phyloP scores from a whole-genome alignment of 148 eudicot genomes.

The Rhododendron henanense region DNA sequence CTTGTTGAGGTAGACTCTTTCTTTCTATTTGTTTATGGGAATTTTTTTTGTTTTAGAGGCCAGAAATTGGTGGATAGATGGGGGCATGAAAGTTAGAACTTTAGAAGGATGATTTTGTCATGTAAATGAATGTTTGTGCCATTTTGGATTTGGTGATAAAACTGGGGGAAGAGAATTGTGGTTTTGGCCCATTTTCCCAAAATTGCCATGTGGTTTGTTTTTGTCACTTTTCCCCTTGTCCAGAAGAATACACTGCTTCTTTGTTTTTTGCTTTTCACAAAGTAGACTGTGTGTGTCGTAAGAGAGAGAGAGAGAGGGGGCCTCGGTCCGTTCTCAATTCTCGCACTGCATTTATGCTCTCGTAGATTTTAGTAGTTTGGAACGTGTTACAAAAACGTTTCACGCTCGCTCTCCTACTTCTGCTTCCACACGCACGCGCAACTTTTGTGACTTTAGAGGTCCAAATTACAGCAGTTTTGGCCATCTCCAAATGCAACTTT shows the following conservation, averaged over 20 bases:
- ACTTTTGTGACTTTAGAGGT: not conserved
- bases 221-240: slow-evolving; percentile 25
- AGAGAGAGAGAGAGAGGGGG: not conserved
- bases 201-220: slow-evolving; percentile 43
- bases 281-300: not conserved
- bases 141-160: slow-evolving; percentile 13
- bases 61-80: not conserved
- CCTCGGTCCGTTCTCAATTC: too few relatives aligned
- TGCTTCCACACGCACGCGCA: not conserved
- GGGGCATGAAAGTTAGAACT: not conserved
- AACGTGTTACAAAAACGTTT: too few relatives aligned
- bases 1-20: slow-evolving; percentile 37
- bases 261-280: slow-evolving; percentile 13
- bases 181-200: slow-evolving; percentile 25
- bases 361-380: too few relatives aligned
- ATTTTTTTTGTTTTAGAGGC: slow-evolving; percentile 13
- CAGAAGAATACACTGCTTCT: slow-evolving; percentile 6
- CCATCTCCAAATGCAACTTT: not conserved
- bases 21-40: slow-evolving; percentile 9
- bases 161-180: not conserved
- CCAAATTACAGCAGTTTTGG: not conserved
- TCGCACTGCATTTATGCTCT: too few relatives aligned
- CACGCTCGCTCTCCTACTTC: not conserved
- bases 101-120: not conserved
- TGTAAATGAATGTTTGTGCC: slow-evolving; percentile 15